Conservation (phyloP, 192 early-diverging fungal genomes). For the Coemansia sp. region DNA sequence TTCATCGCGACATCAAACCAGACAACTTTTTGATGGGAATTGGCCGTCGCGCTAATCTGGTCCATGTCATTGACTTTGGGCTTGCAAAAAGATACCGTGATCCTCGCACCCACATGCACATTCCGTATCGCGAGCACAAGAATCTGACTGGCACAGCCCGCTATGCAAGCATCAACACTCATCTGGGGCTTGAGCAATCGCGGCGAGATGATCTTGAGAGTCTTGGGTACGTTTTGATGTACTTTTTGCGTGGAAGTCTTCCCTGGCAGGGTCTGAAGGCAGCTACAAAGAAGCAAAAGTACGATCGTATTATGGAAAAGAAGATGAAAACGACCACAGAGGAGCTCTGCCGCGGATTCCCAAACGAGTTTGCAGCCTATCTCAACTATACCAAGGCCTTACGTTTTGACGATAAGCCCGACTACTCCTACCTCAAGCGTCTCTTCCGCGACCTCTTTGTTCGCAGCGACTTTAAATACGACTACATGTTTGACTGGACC, state of each 20-base stretch:
- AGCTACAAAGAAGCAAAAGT: conserved; percentile 89
- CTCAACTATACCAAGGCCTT: conserved; percentile 83
- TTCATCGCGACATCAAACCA: conserved; percentile 89
- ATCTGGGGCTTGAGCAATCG: conserved; percentile 83
- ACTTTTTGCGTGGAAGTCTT: conserved; percentile 85
- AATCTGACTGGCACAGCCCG: conserved; percentile 90
- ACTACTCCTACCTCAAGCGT: conserved; percentile 85
- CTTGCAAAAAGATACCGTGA: conserved; percentile 87
- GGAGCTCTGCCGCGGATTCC: conserved; percentile 77
- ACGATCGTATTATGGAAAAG: conserved; percentile 92
- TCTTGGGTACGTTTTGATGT: conserved; percentile 87
- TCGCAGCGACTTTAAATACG: conserved; percentile 78
- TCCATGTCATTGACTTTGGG: conserved; percentile 91
- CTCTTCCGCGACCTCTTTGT: conserved; percentile 84
- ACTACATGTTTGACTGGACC: conserved; percentile 92
- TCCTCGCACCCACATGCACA: conserved; percentile 80
- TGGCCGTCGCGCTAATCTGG: conserved; percentile 77
- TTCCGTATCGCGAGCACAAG: conserved; percentile 91
- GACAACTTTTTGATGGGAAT: conserved; percentile 93
- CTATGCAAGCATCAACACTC: conserved; percentile 90
- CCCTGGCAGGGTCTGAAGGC: conserved; percentile 94
- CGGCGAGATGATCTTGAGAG: conserved; percentile 90
- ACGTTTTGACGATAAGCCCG: conserved; percentile 90
- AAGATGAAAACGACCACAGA: conserved; percentile 87
- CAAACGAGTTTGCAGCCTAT: conserved; percentile 84